Evolutionary conservation across 805 yeast genomes (phyloP).

Genomic region (Candida insectorum): DNA sequence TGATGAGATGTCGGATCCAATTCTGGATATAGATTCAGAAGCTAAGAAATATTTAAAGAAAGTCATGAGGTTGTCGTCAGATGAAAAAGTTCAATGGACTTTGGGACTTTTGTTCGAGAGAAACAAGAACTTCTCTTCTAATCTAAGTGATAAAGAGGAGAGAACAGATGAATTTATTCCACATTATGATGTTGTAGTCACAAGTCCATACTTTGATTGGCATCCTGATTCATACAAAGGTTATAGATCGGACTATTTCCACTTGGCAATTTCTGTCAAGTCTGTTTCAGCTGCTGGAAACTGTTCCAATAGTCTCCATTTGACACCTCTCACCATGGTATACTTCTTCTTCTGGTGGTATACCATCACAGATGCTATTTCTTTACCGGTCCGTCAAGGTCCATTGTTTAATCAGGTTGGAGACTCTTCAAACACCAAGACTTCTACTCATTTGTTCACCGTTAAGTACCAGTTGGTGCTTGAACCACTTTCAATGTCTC

Average conservation of each 20-base stretch:
- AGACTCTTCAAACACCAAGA: conserved; percentile 26
- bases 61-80: conserved; percentile 52
- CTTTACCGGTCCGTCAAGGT: conserved; percentile 37
- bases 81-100: conserved; percentile 73
- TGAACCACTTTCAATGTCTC: conserved; percentile 38
- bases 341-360: conserved; percentile 45
- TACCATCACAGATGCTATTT: conserved; percentile 25
- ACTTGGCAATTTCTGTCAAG: conserved; percentile 41
- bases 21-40: conserved; percentile 23
- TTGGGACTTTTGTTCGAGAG: conserved; percentile 73
- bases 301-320: conserved; percentile 32
- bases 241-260: conserved; percentile 80
- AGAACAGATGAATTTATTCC: conserved; percentile 51
- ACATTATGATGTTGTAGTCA: conserved; percentile 62
- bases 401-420: conserved; percentile 19
- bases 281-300: conserved; percentile 29
- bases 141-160: conserved; percentile 32
- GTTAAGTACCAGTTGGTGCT: conserved; percentile 39
- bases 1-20: conserved; percentile 18
- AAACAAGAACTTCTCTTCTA: conserved; percentile 33
- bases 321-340: conserved; percentile 36
- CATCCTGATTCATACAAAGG: conserved; percentile 79
- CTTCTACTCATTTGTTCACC: conserved; percentile 39
- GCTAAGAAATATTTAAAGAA: conserved; percentile 33
- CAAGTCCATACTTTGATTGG: conserved; percentile 49